Percentiles rank a stretch among this genome's conserved stretches.
These are phyloP conservation scores for Talaromyces albobiverticillius DNA, from an alignment of 2,329 filamentous ascomycete species.

Conservation along the genomic window DNA sequence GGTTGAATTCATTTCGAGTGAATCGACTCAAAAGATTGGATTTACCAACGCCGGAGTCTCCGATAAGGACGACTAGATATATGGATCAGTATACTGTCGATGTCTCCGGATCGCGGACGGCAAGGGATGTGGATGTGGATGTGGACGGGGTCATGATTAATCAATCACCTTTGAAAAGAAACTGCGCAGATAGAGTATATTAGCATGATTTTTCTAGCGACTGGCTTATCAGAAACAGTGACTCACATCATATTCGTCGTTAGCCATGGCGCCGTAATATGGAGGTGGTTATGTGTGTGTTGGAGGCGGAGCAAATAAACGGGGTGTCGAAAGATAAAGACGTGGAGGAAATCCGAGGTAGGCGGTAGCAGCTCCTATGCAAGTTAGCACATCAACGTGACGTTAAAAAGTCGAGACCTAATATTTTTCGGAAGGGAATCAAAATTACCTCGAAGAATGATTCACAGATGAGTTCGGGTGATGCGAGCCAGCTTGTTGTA, in stretches of 20 bases:
- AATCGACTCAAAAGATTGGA: slow-evolving; percentile 99
- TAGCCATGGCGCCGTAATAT: slow-evolving; percentile 67
- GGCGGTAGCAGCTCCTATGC: neutral
- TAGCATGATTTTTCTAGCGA: neutral
- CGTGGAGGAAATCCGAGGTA: slow-evolving; percentile 10
- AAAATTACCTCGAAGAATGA: slow-evolving; percentile 2
- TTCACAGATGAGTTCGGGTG: neutral
- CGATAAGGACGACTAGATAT: slow-evolving; percentile 84
- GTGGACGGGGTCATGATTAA: slow-evolving; percentile 40
- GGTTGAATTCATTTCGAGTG: slow-evolving; percentile 99
- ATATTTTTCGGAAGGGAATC: neutral
- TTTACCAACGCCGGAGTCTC: slow-evolving; percentile 99
- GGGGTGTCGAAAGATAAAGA: slow-evolving; percentile 9
- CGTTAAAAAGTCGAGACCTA: neutral
- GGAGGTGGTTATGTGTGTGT: slow-evolving; percentile 7
- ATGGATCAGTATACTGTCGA: slow-evolving; percentile 19
- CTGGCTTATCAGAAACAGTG: slow-evolving; percentile 2
- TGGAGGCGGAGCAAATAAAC: slow-evolving; percentile 5
- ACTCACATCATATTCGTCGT: slow-evolving; percentile 99
- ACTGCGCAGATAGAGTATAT: slow-evolving; percentile 59
- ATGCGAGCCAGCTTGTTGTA: neutral
- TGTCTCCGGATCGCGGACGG: slow-evolving; percentile 17
- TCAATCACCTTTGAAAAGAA: slow-evolving; percentile 85
- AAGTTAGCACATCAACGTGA: neutral
- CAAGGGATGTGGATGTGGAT: slow-evolving; percentile 25